phyloP scores from a whole-genome alignment of 2,329 filamentous ascomycete genomes.

The Hortaea werneckii region DNA sequence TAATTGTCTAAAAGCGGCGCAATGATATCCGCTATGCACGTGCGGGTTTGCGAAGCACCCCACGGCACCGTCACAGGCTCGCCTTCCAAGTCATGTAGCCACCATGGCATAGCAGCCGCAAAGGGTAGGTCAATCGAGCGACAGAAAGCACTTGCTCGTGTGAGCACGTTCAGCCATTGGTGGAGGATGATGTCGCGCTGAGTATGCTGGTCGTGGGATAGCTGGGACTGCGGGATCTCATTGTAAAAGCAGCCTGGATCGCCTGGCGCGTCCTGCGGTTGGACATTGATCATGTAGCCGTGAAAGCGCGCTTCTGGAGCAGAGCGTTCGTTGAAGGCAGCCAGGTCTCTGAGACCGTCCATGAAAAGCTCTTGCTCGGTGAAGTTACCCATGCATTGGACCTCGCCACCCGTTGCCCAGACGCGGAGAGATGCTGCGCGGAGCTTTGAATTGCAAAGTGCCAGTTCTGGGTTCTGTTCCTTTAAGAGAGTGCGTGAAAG shows the following conservation, averaged over 20 bases:
- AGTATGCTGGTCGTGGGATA: conserved; percentile 1
- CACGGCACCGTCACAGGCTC: conserved; percentile 4
- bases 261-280: conserved; percentile 2
- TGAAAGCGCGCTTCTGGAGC: conserved; percentile 5
- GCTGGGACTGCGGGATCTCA: conserved; percentile 4
- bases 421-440: conserved; percentile 2
- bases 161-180: conserved; percentile 5
- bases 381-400: conserved; percentile 3
- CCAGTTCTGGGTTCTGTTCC: not conserved
- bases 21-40: conserved; percentile 6
- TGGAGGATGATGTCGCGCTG: conserved; percentile 4
- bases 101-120: conserved; percentile 8
- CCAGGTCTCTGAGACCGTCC: conserved; percentile 3
- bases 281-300: conserved; percentile 7
- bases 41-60: not conserved
- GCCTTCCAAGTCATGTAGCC: conserved; percentile 5
- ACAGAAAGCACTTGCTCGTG: conserved; percentile 1
- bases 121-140: conserved; percentile 5
- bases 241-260: conserved; percentile 4
- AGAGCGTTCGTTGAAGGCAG: conserved; percentile 5
- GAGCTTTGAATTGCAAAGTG: conserved; percentile 1
- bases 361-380: conserved; percentile 1
- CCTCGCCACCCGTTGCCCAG: conserved; percentile 9
- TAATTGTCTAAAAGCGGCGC: conserved; percentile 9
- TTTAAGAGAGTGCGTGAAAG: conserved; percentile 4